A percentile compares a stretch with the other conserved stretches of the same genome.
phyloP scores from a whole-genome alignment of 1,139 yeast species.

The Kodamaea sp. region DNA sequence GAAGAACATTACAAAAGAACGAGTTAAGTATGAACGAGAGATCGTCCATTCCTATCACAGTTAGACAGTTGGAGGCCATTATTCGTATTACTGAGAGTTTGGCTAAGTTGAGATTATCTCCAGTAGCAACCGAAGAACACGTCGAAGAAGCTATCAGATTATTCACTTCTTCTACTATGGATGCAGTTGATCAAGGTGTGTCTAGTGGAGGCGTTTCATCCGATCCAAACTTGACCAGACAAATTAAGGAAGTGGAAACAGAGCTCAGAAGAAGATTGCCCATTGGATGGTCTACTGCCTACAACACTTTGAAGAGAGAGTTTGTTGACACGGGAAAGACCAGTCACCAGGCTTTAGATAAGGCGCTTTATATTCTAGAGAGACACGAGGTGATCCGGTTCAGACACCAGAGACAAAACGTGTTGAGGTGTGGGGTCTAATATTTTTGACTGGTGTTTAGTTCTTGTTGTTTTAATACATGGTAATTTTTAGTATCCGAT shows the following conservation, averaged over 20 bases:
- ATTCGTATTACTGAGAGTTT: constrained; percentile 93
- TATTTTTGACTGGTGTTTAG: constrained; percentile 5
- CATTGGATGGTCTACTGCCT: constrained; percentile 94
- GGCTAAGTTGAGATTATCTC: constrained; percentile 81
- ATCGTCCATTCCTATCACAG: constrained; percentile 94
- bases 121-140: constrained; percentile 84
- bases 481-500: neutral
- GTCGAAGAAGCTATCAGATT: constrained; percentile 95
- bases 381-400: constrained; percentile 84
- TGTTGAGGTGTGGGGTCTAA: constrained; percentile 76
- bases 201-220: constrained; percentile 40
- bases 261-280: constrained; percentile 90
- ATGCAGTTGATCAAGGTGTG: constrained; percentile 89
- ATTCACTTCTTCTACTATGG: constrained; percentile 97
- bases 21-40: constrained; percentile 85
- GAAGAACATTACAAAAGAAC: constrained; percentile 78
- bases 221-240: constrained; percentile 59
- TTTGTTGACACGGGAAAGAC: constrained; percentile 73
- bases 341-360: constrained; percentile 74
- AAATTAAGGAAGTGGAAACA: constrained; percentile 76
- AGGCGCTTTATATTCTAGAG: constrained; percentile 79
- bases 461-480: constrained; percentile 4
- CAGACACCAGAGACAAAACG: constrained; percentile 84
- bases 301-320: constrained; percentile 79
- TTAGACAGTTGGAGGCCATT: constrained; percentile 97